Conservation (phyloP, 1,139 yeast genomes). For the Magnusiomyces starmeri region DNA sequence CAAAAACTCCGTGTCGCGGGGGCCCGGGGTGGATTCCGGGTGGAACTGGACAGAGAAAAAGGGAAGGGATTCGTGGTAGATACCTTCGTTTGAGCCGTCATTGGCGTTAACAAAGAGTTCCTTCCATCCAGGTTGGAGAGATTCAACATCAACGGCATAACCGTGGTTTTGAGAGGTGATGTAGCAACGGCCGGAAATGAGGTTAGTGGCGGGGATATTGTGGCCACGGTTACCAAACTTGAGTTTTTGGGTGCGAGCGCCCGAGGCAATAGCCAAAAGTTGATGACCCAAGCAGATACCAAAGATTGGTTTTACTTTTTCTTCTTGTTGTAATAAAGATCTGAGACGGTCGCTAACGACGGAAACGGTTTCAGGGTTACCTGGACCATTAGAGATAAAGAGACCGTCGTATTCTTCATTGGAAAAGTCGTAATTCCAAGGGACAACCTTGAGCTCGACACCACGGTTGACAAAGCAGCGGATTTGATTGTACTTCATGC, state of each 20-base stretch:
- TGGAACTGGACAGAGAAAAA: slow-evolving; percentile 99
- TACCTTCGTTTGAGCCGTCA: slow-evolving; percentile 98
- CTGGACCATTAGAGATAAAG: slow-evolving; percentile 97
- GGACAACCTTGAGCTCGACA: slow-evolving; percentile 91
- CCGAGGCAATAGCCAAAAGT: slow-evolving; percentile 89
- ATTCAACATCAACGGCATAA: slow-evolving; percentile 81
- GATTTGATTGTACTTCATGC: slow-evolving; percentile 96
- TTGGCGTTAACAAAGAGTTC: slow-evolving; percentile 93
- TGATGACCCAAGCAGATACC: slow-evolving; percentile 99
- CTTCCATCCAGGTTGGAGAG: slow-evolving; percentile 75
- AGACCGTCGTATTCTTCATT: slow-evolving; percentile 80
- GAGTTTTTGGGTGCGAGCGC: slow-evolving; percentile 85
- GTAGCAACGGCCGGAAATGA: slow-evolving; percentile 92
- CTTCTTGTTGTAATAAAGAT: slow-evolving; percentile 41
- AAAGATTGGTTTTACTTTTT: slow-evolving; percentile 55
- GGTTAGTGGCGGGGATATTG: slow-evolving; percentile 94
- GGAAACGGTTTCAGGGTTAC: slow-evolving; percentile 89
- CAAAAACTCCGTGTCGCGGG: slow-evolving; percentile 95
- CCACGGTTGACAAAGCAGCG: slow-evolving; percentile 96
- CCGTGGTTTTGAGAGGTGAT: slow-evolving; percentile 99
- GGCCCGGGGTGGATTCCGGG: slow-evolving; percentile 99
- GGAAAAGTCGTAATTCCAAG: slow-evolving; percentile 87
- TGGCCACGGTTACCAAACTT: slow-evolving; percentile 99
- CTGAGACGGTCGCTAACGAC: slow-evolving; percentile 54
- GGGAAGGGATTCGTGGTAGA: slow-evolving; percentile 80